Evolutionary conservation across 805 yeast species (phyloP).

Genomic region (baker's yeast (Saccharomyces cerevisiae)): DNA sequence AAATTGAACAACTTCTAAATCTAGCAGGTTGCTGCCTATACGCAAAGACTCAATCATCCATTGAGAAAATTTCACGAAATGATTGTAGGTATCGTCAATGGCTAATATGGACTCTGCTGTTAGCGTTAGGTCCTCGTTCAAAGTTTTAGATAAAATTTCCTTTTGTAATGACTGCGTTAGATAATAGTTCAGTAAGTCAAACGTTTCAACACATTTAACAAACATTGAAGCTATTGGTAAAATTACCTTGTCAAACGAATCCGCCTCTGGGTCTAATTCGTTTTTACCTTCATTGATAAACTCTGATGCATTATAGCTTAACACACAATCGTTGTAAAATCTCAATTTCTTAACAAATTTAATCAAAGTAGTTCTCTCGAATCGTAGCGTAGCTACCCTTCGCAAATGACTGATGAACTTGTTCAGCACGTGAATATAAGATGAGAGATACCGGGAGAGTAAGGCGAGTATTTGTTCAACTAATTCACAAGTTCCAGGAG

Average conservation of each 20-base stretch:
- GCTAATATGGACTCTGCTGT: conserved; percentile 16
- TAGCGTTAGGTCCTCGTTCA: conserved; percentile 22
- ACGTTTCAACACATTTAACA: conserved; percentile 21
- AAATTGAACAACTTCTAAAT: conserved; percentile 26
- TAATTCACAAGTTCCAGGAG: not conserved
- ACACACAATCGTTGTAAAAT: conserved; percentile 25
- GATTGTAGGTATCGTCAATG: conserved; percentile 27
- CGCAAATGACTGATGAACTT: conserved; percentile 27
- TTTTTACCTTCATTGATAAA: not conserved
- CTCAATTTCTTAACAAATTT: conserved; percentile 31
- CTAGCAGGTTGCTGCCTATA: conserved; percentile 10
- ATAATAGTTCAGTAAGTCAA: conserved; percentile 27
- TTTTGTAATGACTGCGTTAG: conserved; percentile 28
- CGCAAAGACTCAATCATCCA: conserved; percentile 29
- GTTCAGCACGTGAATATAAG: conserved; percentile 26
- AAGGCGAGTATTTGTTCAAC: not conserved
- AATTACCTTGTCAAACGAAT: conserved; percentile 7
- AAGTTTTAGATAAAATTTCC: conserved; percentile 29
- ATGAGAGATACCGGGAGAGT: conserved; percentile 22
- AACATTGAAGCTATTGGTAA: conserved; percentile 17
- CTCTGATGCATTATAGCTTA: conserved; percentile 5
- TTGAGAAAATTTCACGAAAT: conserved; percentile 29
- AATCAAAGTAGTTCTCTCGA: conserved; percentile 28
- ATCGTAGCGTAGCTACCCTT: conserved; percentile 24
- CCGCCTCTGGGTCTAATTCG: not conserved